Evolutionary conservation across 495 filamentous ascomycete species (phyloP).

Genomic region (Monascus purpureus): DNA sequence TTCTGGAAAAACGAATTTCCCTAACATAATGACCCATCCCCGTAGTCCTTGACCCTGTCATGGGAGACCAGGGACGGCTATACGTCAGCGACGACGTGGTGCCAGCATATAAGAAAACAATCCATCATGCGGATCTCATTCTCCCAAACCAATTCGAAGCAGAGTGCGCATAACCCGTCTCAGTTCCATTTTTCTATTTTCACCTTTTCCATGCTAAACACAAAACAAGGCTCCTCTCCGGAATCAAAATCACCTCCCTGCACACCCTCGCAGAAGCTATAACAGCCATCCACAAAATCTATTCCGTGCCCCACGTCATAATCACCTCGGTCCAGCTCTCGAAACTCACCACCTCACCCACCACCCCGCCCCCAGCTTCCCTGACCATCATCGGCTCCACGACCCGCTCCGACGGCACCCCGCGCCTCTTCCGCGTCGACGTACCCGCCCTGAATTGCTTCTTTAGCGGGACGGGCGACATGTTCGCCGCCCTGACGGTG

Average conservation of each 20-base stretch:
- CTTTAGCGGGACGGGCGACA: constrained; percentile 93
- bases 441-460: constrained; percentile 80
- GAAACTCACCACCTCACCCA: constrained; percentile 23
- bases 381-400: constrained; percentile 72
- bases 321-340: constrained; percentile 68
- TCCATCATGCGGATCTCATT: constrained; percentile 76
- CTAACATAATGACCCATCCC: no score
- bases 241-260: constrained; percentile 66
- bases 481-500: constrained; percentile 88
- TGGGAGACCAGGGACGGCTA: constrained; percentile 86
- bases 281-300: constrained; percentile 57
- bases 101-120: constrained; percentile 70
- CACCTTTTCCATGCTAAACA: no score
- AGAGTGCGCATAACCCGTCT: constrained; percentile 47
- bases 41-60: constrained; percentile 92
- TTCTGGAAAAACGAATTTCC: no score
- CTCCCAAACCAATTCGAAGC: constrained; percentile 95
- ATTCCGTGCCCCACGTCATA: constrained; percentile 75
- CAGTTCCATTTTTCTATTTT: constrained; percentile 1
- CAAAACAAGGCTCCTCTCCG: constrained; percentile 77
- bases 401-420: constrained; percentile 40
- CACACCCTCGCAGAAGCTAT: constrained; percentile 58
- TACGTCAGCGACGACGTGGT: constrained; percentile 86
- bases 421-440: constrained; percentile 70
- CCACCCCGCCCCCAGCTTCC: constrained; percentile 28